Evolutionary conservation across 139 green algal species (phyloP), one percentile per base, ranked within the genome.

Genomic region (Coccomyxa sp.): DNA sequence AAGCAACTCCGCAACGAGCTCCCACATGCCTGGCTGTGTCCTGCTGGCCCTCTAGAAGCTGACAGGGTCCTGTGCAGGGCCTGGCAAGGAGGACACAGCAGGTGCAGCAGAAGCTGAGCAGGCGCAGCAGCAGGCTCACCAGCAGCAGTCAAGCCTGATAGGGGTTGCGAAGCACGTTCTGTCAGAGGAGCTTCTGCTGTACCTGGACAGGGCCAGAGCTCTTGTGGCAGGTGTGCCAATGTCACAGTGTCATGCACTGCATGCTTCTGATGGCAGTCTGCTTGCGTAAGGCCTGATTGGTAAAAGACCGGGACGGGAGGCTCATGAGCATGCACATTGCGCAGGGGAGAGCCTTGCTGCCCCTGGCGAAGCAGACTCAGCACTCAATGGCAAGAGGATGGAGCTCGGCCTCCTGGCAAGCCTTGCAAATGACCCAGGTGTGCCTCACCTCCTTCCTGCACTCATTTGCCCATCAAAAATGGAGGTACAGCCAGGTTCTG

Each of bases 121-220:
- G 70, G 44, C 38, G 24, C 35, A 31, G 7, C 55, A 87, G 27
- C 81, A 95, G 37, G 82, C 87, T 73, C 82, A 82, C 4, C 89
- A 92, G 50, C 50, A 64, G 18, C 50, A 6, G 50, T 64, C 18
- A 64, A 64, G 50, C n/a, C n/a, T n/a, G n/a, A n/a, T n/a, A n/a
- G n/a, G n/a, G n/a, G 50, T 64, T 0, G 79, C 97, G n/a, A 86
- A 88, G 77, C 94, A 97, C 73, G 81, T 90, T 2, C 70, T 97
- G 31, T 91, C 89, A 2, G 73, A 87, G 5, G 94, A 98, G 89
- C 86, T 98, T 76, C 84, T 91, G 76, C 74, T 90, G 0, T 93
- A 95, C 80, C 90, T 90, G 80, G 85, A 93, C 36, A 86, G 88
- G 64, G 81, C 93, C 12, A 71, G 70, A 27, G n/a, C n/a, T 35